A percentile compares a stretch with the other conserved stretches of the same genome.
phyloP scores from a whole-genome alignment of 495 filamentous ascomycete genomes.

The Parathielavia appendiculata region DNA sequence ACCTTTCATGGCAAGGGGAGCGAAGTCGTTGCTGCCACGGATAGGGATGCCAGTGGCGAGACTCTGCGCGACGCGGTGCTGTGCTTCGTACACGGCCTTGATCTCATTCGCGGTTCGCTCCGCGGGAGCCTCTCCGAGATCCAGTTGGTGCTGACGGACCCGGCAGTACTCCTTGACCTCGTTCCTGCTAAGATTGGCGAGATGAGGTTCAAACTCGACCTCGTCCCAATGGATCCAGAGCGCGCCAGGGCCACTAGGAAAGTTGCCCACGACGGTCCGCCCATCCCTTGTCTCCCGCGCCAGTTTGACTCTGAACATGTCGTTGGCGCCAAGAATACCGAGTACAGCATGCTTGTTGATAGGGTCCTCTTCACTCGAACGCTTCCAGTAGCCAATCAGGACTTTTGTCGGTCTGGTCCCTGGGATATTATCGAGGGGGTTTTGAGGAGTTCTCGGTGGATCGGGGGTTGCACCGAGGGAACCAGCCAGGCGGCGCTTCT shows the following conservation, averaged over 20 bases:
- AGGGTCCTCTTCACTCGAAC: constrained; percentile 34
- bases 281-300: constrained; percentile 47
- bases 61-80: constrained; percentile 34
- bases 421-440: constrained; percentile 13
- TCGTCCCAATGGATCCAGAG: constrained; percentile 55
- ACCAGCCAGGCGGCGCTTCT: constrained; percentile 36
- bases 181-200: constrained; percentile 38
- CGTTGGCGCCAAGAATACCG: constrained; percentile 48
- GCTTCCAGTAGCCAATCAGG: constrained; percentile 47
- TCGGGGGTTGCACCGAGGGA: constrained; percentile 9
- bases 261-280: constrained; percentile 43
- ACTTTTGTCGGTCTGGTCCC: constrained; percentile 44
- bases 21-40: constrained; percentile 9
- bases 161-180: constrained; percentile 54
- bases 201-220: constrained; percentile 44
- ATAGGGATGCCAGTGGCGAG: constrained; percentile 15
- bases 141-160: constrained; percentile 46
- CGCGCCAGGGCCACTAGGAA: constrained; percentile 47
- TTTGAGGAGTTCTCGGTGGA: background rate
- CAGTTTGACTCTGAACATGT: constrained; percentile 52
- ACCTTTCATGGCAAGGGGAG: constrained; percentile 23
- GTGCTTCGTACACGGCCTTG: constrained; percentile 44
- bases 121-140: constrained; percentile 40
- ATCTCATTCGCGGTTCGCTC: constrained; percentile 45
- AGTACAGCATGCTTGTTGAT: constrained; percentile 48